Base-by-base conservation (phyloP, 352 stramenopile genomes). In the Thalassiosira mediterranea region DNA sequence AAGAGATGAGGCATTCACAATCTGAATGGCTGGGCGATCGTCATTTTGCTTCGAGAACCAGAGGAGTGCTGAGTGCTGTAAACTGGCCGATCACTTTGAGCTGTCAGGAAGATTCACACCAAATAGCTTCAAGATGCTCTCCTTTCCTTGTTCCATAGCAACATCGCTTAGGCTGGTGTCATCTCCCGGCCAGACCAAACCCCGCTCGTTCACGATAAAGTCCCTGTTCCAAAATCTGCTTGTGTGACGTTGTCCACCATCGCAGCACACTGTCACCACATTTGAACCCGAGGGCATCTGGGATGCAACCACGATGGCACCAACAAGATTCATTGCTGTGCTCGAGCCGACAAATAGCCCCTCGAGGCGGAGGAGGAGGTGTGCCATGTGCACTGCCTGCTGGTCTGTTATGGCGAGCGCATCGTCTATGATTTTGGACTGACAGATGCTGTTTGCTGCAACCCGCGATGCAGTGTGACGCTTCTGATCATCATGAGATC, bases 351-450 rank as follows among this genome's bases (percentile, higher is more conserved):
- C 81, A 71, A 96, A 95, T 10, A 97, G 74, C 0, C 97, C 97
- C 81, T 99, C 97, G 25, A 97, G 90, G 25, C 86, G 87, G 34
- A 99, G 82, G 13, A 99, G 75, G 78, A 96, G 98, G 68, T 98
- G 96, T 32, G 96, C 96, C 96, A 99, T 99, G 62, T 97, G 91
- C 2, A 99, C 93, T 5, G 96, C 96, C 78, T 99, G 95, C 72
- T 98, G 89, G 90, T 99, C 96, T 1, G 89, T 91, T 42, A 98
- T 95, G 15, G 57, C 64, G 34, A 90, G 65, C 0, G 83, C 74
- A 54, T 81, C 59, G 54, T 89, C 83, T 10, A 91, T 81, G 19
- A 72, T 72, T 73, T 67, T 67, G 4, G 61, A 73, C 58, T 65
- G 42, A 10, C 42, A 8, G n/a, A 17, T 42, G 37, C 32, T 4